Base-by-base conservation (phyloP, 768 basidiomycete species). In the Pseudohyphozyma bogoriensis region DNA sequence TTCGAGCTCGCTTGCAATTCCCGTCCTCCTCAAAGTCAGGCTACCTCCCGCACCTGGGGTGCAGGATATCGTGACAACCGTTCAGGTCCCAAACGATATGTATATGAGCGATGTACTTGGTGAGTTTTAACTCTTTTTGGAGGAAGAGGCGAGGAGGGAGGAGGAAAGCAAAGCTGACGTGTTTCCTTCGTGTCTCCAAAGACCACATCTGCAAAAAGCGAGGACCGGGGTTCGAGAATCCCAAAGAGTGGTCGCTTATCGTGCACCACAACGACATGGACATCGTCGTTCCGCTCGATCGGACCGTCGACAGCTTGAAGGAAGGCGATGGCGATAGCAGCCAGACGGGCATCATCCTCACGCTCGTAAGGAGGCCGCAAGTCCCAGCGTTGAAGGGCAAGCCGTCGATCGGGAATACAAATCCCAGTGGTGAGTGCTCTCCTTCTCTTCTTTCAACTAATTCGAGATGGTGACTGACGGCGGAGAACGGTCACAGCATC, bases 291-390 rank as follows among this genome's bases (percentile, higher is more conserved):
- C 92, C 92, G 31, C 80, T 96, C 32, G 95, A 97, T 73, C 81
- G 92, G 24, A 97, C 95, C 0, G 93, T 97, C n/a, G 89, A 89
- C 37, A 90, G 88, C 75, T 76, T 97, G 69, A 86, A 89, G 72
- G 32, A 46, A 6, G 44, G 51, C 8, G 51, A 46, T 26, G n/a
- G n/a, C n/a, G n/a, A n/a, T n/a, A n/a, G n/a, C n/a, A n/a, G n/a
- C n/a, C n/a, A n/a, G n/a, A n/a, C n/a, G n/a, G n/a, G n/a, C n/a
- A n/a, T n/a, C 33, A 29, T 31, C 35, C 52, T 54, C 37, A 31
- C 15, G 29, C 35, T 46, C 44, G 44, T 54, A 24, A 9, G 42
- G 9, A 12, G 31, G 3, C 18, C 11, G 31, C 31, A 33, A 12
- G 39, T 51, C 40, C 54, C 31, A 46, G 26, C 32, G 22, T 45